Percentiles rank a stretch among this genome's conserved stretches.
Evolutionary conservation across 2,329 filamentous ascomycete genomes (phyloP).

Genomic region (Aspergillus sp.): DNA sequence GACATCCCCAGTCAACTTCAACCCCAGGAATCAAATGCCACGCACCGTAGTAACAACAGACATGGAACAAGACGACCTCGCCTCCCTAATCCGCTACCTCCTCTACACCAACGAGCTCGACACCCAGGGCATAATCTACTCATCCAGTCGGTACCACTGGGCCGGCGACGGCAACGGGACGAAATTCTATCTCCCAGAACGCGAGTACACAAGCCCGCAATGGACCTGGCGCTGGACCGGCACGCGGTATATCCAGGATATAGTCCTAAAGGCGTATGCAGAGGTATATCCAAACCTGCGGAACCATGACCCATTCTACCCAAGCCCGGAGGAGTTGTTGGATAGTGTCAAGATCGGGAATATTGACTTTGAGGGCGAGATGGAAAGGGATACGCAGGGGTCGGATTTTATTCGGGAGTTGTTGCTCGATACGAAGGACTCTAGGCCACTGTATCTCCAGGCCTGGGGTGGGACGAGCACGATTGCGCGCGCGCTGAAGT

Average conservation of each 20-base stretch:
- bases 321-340: background rate
- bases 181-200: background rate
- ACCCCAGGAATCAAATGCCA: background rate
- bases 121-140: slow-evolving; percentile 2
- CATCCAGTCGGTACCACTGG: slow-evolving; percentile 1
- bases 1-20: background rate
- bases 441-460: background rate
- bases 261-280: background rate
- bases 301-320: slow-evolving; percentile 3
- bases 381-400: background rate
- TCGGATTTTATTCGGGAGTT: slow-evolving; percentile 1
- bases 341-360: background rate
- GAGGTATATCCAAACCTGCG: background rate
- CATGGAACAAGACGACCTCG: slow-evolving; percentile 4
- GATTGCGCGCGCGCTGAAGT: slow-evolving; percentile 4
- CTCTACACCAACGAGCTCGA: slow-evolving; percentile 9
- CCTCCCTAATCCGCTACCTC: slow-evolving; percentile 5
- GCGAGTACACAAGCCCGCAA: background rate
- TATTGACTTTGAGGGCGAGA: slow-evolving; percentile 3
- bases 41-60: background rate
- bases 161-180: slow-evolving; percentile 4
- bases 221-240: slow-evolving; percentile 1
- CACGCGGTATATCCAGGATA: slow-evolving; percentile 1
- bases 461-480: slow-evolving; percentile 7
- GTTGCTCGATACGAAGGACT: background rate